Conservation (phyloP, 441 rosid species). For the Arabidopsis hybrid region DNA sequence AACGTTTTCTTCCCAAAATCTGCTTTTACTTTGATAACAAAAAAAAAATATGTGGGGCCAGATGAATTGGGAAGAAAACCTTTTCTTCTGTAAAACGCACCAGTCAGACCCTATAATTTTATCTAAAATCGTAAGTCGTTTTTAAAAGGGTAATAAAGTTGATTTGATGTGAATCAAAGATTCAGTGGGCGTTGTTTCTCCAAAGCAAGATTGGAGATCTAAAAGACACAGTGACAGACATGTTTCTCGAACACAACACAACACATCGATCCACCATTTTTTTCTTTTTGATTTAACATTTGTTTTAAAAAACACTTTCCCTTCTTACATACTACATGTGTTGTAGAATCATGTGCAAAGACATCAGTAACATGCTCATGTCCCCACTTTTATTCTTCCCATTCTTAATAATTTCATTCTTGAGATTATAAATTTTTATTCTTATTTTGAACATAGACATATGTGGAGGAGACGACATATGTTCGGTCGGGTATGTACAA, state of each 20-base stretch:
- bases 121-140: conserved; percentile 13
- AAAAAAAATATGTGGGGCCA: too few species aligned
- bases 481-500: conserved; percentile 68
- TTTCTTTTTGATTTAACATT: conserved; percentile 33
- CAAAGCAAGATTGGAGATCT: conserved; percentile 34
- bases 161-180: conserved; percentile 32
- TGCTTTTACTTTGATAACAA: too few species aligned
- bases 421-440: neutral
- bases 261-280: conserved; percentile 17
- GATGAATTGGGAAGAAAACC: too few species aligned
- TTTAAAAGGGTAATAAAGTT: neutral
- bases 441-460: conserved; percentile 54
- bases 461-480: conserved; percentile 58
- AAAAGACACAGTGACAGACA: conserved; percentile 62
- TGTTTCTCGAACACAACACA: conserved; percentile 59
- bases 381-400: conserved; percentile 43
- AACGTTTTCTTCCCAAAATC: too few species aligned
- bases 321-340: conserved; percentile 38
- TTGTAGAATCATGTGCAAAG: conserved; percentile 45
- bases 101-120: too few species aligned
- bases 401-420: conserved; percentile 22
- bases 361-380: conserved; percentile 66
- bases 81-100: too few species aligned
- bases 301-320: conserved; percentile 31
- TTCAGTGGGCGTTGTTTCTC: conserved; percentile 6